phyloP scores from a whole-genome alignment of 768 basidiomycete genomes.

The Boletus subparvulus region DNA sequence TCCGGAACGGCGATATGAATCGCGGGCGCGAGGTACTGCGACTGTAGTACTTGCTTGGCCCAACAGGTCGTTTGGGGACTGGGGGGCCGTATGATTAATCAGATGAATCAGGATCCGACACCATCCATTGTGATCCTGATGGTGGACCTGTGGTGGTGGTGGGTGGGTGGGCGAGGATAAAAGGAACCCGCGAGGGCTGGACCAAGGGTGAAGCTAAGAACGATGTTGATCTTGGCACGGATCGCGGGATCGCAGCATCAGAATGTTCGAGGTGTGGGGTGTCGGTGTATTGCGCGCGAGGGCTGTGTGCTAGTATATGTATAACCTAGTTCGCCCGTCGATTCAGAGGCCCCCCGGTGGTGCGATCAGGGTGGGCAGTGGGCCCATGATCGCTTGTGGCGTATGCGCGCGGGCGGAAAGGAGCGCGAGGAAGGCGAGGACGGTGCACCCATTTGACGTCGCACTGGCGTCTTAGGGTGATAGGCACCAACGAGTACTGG shows the following conservation, averaged over 20 bases:
- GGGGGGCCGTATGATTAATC: no score
- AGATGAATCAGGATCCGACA: background rate
- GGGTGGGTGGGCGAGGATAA: background rate
- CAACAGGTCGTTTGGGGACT: background rate
- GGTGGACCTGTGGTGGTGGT: background rate
- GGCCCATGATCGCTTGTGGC: no score
- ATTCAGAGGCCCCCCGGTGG: no score
- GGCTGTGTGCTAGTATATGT: background rate
- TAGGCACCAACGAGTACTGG: background rate
- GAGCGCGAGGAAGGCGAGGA: no score
- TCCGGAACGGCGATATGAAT: background rate
- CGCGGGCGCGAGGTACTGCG: background rate
- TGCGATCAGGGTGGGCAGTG: no score
- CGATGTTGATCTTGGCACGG: background rate
- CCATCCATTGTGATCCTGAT: background rate
- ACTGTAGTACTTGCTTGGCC: background rate
- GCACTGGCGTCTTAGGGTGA: no score
- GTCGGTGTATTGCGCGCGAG: background rate
- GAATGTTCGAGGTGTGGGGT: background rate
- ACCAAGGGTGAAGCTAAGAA: background rate
- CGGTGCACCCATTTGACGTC: no score
- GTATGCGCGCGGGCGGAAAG: no score
- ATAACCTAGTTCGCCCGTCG: no score
- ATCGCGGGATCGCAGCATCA: background rate
- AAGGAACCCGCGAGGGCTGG: background rate